Conservation (phyloP, 768 basidiomycete species). For the Coprinopsis marcescibilis region DNA sequence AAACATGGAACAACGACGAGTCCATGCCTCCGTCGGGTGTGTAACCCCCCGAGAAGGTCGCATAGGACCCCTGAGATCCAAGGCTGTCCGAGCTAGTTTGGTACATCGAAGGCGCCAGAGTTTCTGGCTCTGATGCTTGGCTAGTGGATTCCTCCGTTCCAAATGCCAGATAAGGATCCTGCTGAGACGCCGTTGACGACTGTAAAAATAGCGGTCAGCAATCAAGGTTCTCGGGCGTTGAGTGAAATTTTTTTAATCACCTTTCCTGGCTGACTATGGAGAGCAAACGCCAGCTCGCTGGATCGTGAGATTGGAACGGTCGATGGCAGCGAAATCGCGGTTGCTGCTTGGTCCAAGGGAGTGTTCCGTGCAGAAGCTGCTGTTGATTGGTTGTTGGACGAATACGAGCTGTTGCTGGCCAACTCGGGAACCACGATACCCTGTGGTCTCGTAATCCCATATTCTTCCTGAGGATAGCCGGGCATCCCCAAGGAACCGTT, state of each 20-base stretch:
- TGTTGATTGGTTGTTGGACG: conserved; percentile 41
- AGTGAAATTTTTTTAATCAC: conserved; percentile 12
- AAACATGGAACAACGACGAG: background rate
- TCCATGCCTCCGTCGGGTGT: background rate
- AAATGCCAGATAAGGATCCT: conserved; percentile 5
- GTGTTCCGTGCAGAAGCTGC: conserved; percentile 30
- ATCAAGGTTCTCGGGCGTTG: conserved; percentile 2
- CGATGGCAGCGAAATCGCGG: conserved; percentile 9
- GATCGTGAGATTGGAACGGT: conserved; percentile 26
- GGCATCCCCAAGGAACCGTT: conserved; percentile 4
- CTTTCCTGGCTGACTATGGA: conserved; percentile 24
- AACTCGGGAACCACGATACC: conserved; percentile 8
- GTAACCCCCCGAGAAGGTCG: background rate
- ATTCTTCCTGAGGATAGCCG: conserved; percentile 11
- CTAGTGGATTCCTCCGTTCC: background rate
- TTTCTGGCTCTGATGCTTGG: background rate
- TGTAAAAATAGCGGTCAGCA: background rate
- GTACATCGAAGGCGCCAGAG: background rate
- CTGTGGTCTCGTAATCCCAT: conserved; percentile 8
- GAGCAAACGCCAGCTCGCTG: conserved; percentile 31
- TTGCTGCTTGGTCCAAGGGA: conserved; percentile 17
- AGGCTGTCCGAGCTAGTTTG: background rate
- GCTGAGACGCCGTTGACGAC: background rate
- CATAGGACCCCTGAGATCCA: background rate
- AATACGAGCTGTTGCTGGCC: conserved; percentile 7